Percentiles rank a stretch among this genome's conserved stretches.
Evolutionary conservation across 78 protist genomes (phyloP).

Genomic region (Speleostelium caveatum): DNA sequence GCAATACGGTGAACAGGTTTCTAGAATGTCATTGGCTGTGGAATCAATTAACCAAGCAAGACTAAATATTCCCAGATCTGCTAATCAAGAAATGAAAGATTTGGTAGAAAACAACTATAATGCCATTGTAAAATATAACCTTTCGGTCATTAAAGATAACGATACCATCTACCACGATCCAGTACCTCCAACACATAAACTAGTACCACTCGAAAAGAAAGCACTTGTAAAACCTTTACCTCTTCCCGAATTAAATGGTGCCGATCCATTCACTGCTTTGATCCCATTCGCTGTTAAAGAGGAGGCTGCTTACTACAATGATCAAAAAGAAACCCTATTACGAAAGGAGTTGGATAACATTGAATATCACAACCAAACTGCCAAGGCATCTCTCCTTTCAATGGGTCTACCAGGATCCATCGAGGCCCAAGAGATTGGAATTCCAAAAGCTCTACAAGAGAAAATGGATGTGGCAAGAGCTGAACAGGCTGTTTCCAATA

Average conservation of each 20-base stretch:
- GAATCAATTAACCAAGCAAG: slow-evolving; percentile 14
- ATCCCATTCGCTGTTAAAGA: slow-evolving; percentile 77
- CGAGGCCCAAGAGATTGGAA: slow-evolving; percentile 74
- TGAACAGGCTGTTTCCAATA: slow-evolving; percentile 29
- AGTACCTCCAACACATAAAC: slow-evolving; percentile 63
- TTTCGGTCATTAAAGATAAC: slow-evolving; percentile 65
- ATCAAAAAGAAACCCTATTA: slow-evolving; percentile 65
- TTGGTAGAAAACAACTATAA: slow-evolving; percentile 3
- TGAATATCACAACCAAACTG: slow-evolving; percentile 59
- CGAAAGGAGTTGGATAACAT: slow-evolving; percentile 54
- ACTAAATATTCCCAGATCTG: slow-evolving; percentile 12
- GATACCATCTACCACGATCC: slow-evolving; percentile 77
- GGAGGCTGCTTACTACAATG: slow-evolving; percentile 65
- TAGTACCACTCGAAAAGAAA: slow-evolving; percentile 72
- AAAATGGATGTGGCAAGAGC: slow-evolving; percentile 68
- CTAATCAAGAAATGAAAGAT: slow-evolving; percentile 31
- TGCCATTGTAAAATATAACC: slow-evolving; percentile 6
- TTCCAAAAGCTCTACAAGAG: slow-evolving; percentile 72
- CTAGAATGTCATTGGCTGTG: slow-evolving; percentile 24
- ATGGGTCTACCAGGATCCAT: slow-evolving; percentile 81
- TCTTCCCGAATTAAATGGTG: slow-evolving; percentile 39
- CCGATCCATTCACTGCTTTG: slow-evolving; percentile 62
- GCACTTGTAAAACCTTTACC: slow-evolving; percentile 57
- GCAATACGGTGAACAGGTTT: slow-evolving; percentile 69
- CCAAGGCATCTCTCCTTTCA: slow-evolving; percentile 67